Conservation (phyloP, 345 rosid genomes). For the Xanthoceras sorbifolium region DNA sequence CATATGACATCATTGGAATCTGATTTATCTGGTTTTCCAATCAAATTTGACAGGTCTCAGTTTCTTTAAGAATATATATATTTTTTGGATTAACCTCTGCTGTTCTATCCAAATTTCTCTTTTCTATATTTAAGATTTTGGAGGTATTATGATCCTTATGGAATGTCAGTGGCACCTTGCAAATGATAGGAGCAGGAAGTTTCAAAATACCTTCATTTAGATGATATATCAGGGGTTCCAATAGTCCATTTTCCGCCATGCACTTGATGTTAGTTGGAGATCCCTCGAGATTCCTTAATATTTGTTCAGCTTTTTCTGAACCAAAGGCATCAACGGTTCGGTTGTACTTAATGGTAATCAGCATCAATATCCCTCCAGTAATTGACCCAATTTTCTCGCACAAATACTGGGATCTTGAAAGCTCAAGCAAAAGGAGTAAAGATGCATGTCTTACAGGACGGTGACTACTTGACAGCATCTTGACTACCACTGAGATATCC, state of each 20-base stretch:
- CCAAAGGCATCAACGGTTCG: conserved; percentile 49
- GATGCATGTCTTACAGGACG: conserved; percentile 53
- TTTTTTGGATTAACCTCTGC: neutral
- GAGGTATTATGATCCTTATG: neutral
- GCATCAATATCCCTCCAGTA: conserved; percentile 73
- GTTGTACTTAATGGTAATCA: conserved; percentile 65
- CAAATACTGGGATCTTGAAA: conserved; percentile 52
- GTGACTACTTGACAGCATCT: conserved; percentile 69
- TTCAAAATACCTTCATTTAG: conserved; percentile 58
- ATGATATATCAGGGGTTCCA: conserved; percentile 79
- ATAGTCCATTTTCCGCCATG: conserved; percentile 87
- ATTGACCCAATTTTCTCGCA: conserved; percentile 59
- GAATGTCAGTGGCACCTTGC: neutral
- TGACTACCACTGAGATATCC: conserved; percentile 51
- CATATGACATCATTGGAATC: neutral
- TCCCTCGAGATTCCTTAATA: conserved; percentile 62
- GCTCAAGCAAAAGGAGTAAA: conserved; percentile 63
- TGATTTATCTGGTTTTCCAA: neutral
- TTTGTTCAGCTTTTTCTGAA: conserved; percentile 59
- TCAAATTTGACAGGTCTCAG: neutral
- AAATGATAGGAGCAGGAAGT: neutral
- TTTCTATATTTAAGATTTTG: neutral
- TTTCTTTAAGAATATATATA: neutral
- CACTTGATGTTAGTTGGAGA: conserved; percentile 58
- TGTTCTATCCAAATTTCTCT: neutral